Evolutionary conservation across 2,329 filamentous ascomycete species (phyloP), one percentile per base, ranked within the genome.

Genomic region (Talaromyces sp.): DNA sequence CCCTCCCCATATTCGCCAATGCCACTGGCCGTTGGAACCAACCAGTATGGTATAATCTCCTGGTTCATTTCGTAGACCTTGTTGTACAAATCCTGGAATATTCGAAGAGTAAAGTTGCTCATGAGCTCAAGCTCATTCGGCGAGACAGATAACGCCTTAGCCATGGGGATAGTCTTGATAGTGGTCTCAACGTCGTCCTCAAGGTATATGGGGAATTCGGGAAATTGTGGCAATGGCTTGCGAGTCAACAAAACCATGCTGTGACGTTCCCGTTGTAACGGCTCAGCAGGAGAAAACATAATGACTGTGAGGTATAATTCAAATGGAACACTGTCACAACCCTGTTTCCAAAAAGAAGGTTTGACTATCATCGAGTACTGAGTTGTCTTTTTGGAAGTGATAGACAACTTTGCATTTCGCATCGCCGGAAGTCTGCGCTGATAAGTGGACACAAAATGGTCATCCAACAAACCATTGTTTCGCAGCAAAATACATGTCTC

Each of bases 31-130:
- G 83, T 69, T 5, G 95, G 94, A 0, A 88, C 90, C 15, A 97
- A 73, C 81, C 93, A 97, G 76, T 97, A 99, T 0, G 93, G 89
- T 74, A 97, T 85, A 31, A 89, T 87, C 0, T 83, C 77, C 0
- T 82, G 70, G 17, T 87, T 82, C 0, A 85, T 81, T 58, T 91
- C 87, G 71, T 92, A 99, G 2, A 84, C 83, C 75, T 99, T 99
- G 76, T 93, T 94, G 80, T 97, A 98, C 0, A 97, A 81, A 70
- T 98, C 92, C 17, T 86, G 80, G 75, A 96, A 97, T 0, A 96
- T 77, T 4, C 85, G 83, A 47, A 96, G 79, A 0, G 91, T 97
- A 74, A 95, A 96, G 0, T 76, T 77, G 0, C 87, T 88, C n/a
- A 98, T 74, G 1, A 80, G 75, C 0, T 84, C 76, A 0, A 92